phyloP scores from a whole-genome alignment of 208 protist species.

The Herpetomonas tarakana region DNA sequence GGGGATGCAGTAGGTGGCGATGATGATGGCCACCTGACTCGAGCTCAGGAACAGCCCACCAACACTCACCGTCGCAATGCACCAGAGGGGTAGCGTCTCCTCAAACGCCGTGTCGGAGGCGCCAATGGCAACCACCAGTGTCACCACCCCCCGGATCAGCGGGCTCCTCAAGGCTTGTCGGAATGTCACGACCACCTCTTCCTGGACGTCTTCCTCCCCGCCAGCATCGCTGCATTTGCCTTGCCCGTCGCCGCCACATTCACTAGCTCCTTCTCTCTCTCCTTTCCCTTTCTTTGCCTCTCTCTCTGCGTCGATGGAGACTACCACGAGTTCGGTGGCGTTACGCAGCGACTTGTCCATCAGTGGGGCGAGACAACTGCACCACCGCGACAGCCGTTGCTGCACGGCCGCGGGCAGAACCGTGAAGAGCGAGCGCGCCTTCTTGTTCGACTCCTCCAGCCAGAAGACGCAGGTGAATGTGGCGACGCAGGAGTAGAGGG shows the following conservation, averaged over 20 bases:
- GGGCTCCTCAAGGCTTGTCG: constrained; percentile 26
- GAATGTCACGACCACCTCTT: constrained; percentile 18
- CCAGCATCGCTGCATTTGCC: neutral
- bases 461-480: constrained; percentile 33
- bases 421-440: constrained; percentile 9
- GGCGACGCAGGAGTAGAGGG: constrained; percentile 33
- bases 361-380: neutral
- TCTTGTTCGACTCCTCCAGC: constrained; percentile 41
- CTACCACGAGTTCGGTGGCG: constrained; percentile 6
- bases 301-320: neutral
- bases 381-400: neutral
- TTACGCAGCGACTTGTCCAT: neutral
- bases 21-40: constrained; percentile 32
- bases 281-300: too few relatives aligned
- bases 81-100: constrained; percentile 67
- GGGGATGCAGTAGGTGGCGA: constrained; percentile 33
- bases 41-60: constrained; percentile 41
- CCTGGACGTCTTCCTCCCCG: neutral
- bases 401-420: neutral
- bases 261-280: too few relatives aligned
- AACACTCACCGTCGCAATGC: constrained; percentile 23
- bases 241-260: too few relatives aligned
- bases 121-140: constrained; percentile 51
- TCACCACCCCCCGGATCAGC: constrained; percentile 30
- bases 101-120: constrained; percentile 47